phyloP scores from a whole-genome alignment of 1,284 basidiomycete species.

The Trametes hirsuta region DNA sequence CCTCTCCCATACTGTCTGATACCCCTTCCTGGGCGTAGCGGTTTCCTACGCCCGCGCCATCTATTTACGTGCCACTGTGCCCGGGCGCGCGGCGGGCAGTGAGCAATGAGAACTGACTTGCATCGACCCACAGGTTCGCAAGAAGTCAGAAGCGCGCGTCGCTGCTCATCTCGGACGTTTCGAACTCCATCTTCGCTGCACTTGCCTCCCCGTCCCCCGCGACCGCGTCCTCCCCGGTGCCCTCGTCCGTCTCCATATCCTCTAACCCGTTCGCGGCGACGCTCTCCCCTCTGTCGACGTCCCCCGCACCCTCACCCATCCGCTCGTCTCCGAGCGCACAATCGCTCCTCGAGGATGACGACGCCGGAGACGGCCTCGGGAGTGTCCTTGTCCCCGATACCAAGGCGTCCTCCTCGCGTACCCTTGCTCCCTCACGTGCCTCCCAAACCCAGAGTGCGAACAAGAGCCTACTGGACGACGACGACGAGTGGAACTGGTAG shows the following conservation, averaged over 20 bases:
- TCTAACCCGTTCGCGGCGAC: slow-evolving; percentile 28
- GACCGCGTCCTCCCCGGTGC: slow-evolving; percentile 8
- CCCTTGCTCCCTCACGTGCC: slow-evolving; percentile 11
- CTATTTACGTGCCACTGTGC: background rate
- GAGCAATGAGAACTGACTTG: background rate
- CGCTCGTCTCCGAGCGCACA: slow-evolving; percentile 12
- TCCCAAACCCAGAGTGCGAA: slow-evolving; percentile 16
- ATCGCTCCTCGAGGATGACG: slow-evolving; percentile 47
- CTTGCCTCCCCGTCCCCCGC: slow-evolving; percentile 40
- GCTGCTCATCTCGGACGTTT: slow-evolving; percentile 64
- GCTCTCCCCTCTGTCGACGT: slow-evolving; percentile 27
- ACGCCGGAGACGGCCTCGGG: slow-evolving; percentile 34
- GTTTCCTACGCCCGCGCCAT: background rate
- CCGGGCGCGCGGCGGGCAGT: background rate
- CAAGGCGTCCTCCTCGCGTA: slow-evolving; percentile 12
- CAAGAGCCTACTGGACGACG: slow-evolving; percentile 40
- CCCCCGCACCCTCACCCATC: slow-evolving; percentile 12
- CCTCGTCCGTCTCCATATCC: slow-evolving; percentile 25
- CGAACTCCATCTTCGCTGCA: slow-evolving; percentile 56
- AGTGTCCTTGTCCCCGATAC: slow-evolving; percentile 38
- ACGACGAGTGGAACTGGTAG: slow-evolving; percentile 69
- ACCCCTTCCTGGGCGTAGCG: background rate
- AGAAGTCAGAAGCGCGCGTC: slow-evolving; percentile 71
- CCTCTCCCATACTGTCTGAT: slow-evolving; percentile 4
- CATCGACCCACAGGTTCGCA: slow-evolving; percentile 48